A percentile compares a stretch with the other conserved stretches of the same genome.
Conservation (phyloP, 768 basidiomycete species). For the Xanthoconium stramineum region DNA sequence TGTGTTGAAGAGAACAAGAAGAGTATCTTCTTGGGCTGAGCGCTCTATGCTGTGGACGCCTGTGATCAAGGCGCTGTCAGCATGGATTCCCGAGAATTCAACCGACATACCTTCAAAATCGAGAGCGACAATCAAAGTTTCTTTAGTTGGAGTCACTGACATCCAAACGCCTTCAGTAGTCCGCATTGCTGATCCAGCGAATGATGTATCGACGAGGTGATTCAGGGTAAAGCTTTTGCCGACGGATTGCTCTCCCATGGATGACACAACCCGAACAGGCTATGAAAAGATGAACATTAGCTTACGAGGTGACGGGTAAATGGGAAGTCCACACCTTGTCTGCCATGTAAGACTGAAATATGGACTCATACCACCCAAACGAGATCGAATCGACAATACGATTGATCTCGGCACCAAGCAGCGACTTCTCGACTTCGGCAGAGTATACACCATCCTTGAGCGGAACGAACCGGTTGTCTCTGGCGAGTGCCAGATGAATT, state of each 20-base stretch:
- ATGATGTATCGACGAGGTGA: constrained; percentile 62
- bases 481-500: constrained; percentile 58
- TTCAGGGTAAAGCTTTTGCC: constrained; percentile 59
- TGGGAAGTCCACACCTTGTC: constrained; percentile 38
- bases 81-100: background rate
- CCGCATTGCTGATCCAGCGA: constrained; percentile 62
- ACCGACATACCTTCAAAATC: constrained; percentile 55
- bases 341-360: constrained; percentile 62
- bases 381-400: constrained; percentile 54
- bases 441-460: constrained; percentile 56
- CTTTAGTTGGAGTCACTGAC: constrained; percentile 59
- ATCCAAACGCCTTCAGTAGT: constrained; percentile 68
- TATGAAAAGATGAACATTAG: constrained; percentile 17
- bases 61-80: constrained; percentile 15
- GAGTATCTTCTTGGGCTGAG: constrained; percentile 59
- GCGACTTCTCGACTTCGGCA: constrained; percentile 44
- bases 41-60: constrained; percentile 64
- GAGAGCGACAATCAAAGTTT: constrained; percentile 54
- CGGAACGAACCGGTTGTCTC: constrained; percentile 60
- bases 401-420: constrained; percentile 58
- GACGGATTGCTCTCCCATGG: constrained; percentile 68
- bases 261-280: constrained; percentile 64
- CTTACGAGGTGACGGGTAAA: background rate
- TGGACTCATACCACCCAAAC: constrained; percentile 64
- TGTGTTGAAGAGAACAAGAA: constrained; percentile 63